Conservation (phyloP, 2,329 filamentous ascomycete species). For the Chaetomium strumarium region DNA sequence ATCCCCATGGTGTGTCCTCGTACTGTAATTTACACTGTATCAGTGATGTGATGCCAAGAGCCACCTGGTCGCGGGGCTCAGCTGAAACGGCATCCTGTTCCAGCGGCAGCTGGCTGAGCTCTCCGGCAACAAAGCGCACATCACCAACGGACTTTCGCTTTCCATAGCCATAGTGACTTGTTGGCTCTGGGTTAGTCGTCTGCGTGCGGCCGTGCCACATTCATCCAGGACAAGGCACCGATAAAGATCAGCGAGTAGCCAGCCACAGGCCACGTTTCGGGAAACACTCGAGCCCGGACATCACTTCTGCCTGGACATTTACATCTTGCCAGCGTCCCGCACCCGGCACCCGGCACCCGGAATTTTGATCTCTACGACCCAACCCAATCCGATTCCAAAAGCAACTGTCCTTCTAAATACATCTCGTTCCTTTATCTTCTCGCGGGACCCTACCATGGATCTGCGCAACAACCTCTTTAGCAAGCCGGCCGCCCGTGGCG, state of each 20-base stretch:
- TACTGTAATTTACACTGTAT: neutral
- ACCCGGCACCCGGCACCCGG: neutral
- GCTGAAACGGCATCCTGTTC: conserved; percentile 9
- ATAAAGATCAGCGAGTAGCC: neutral
- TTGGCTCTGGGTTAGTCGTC: neutral
- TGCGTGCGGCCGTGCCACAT: neutral
- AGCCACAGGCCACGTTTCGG: neutral
- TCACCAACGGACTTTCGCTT: neutral
- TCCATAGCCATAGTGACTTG: neutral
- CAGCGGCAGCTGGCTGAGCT: neutral
- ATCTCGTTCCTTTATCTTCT: neutral
- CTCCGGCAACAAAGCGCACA: neutral
- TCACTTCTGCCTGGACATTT: neutral
- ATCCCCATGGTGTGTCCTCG: neutral
- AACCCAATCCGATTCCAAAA: neutral
- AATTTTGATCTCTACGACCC: neutral
- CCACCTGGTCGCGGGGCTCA: neutral
- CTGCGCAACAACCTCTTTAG: conserved; percentile 41
- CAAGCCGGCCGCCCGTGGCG: conserved; percentile 31
- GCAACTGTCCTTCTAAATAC: neutral
- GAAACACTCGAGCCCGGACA: neutral
- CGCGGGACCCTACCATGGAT: conserved; percentile 29
- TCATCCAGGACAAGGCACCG: neutral
- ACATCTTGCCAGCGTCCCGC: neutral
- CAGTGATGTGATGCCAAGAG: conserved; percentile 5